Percentiles rank a stretch among this genome's conserved stretches.
Evolutionary conservation across 2,329 filamentous ascomycete genomes (phyloP).

Genomic region (Escovopsis sp.): DNA sequence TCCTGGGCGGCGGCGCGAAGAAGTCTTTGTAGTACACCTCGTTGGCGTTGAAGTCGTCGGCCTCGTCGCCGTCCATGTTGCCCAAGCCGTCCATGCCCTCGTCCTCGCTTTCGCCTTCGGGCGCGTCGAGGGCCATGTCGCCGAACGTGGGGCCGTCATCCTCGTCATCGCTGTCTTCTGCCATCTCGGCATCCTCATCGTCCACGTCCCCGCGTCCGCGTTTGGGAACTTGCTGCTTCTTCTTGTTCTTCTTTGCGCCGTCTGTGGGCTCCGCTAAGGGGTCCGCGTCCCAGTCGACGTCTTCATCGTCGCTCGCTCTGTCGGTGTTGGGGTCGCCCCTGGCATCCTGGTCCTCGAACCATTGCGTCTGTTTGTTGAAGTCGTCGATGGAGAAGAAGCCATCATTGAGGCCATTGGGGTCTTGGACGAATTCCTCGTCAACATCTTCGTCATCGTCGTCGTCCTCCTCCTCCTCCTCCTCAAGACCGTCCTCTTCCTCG

Average conservation of each 20-base stretch:
- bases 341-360: constrained; percentile 74
- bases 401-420: constrained; percentile 81
- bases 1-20: constrained; percentile 73
- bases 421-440: constrained; percentile 32
- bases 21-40: constrained; percentile 86
- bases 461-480: constrained; percentile 20
- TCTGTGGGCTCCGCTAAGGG: constrained; percentile 35
- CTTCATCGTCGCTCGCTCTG: constrained; percentile 66
- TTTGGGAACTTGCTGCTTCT: too few species aligned
- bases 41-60: constrained; percentile 60
- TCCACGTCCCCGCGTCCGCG: constrained; percentile 11
- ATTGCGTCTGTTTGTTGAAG: constrained; percentile 89
- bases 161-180: constrained; percentile 40
- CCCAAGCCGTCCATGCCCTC: constrained; percentile 41
- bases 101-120: constrained; percentile 47
- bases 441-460: constrained; percentile 26
- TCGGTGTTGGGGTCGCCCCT: constrained; percentile 62
- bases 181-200: constrained; percentile 39
- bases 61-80: constrained; percentile 31
- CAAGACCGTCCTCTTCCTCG: constrained; percentile 17
- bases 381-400: constrained; percentile 96
- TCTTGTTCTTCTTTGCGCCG: constrained; percentile 18
- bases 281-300: constrained; percentile 76
- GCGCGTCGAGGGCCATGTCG: constrained; percentile 58
- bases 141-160: constrained; percentile 73